Evolutionary conservation across 495 filamentous ascomycete species (phyloP), one percentile per base, ranked within the genome.

Genomic region (Aspergillus funiculosus): DNA sequence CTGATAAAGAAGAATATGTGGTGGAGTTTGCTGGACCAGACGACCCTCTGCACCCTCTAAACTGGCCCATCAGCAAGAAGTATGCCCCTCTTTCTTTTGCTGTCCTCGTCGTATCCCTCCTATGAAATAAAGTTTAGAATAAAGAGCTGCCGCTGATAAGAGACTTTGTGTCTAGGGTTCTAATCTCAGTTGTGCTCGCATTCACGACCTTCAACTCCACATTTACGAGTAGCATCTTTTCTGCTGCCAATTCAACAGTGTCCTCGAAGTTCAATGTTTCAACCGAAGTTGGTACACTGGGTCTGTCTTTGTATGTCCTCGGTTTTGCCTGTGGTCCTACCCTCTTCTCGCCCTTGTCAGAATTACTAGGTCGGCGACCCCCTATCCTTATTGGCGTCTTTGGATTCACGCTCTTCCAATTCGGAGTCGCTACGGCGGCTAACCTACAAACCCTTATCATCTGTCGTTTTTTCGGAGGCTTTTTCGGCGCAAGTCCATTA

Each of bases 401-500:
- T 63, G 87, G 85, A 6, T 90, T 92, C 57, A 75, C 78, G 13
- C 71, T 89, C 54, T 94, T 91, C 65, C 75, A 77, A 48, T 66
- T 91, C 50, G 81, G 73, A 6, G 81, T 82, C 13, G 88, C 87
- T 6, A 72, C 74, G 0, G 83, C 69, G 36, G 91, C 90, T 60
- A 86, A 94, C 58, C 61, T 89, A 2, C 89, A 94, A 62, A 94
- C 89, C 0, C 57, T 92, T 7, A 70, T 94, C 40, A 79, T 94
- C 50, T 85, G 79, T 52, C 84, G 89, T 18, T 95, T 94, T 71
- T 94, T 87, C 58, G 79, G 74, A 39, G 89, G 89, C 34, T 69
- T 79, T 48, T 78, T 77, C 52, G 87, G 86, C 24, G 82, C 85
- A 30, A 86, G 79, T 59, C 88, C 89, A 0, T 58, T 95, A 5